A percentile compares a stretch with the other conserved stretches of the same genome.
These are phyloP conservation scores for Cetraspora pellucida DNA, from an alignment of 192 early-diverging fungal species.

Conservation along the genomic window DNA sequence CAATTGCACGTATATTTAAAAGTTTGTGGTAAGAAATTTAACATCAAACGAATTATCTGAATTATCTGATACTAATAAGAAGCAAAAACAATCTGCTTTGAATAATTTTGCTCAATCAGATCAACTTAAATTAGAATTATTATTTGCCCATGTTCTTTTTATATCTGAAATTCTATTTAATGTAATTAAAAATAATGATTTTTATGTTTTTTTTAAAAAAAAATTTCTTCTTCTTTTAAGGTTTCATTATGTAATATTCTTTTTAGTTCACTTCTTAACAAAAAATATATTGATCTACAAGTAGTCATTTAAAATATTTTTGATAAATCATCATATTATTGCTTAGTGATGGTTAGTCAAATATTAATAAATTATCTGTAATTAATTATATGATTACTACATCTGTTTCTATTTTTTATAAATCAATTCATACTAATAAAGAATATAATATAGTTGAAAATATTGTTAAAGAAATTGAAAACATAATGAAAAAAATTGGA, in stretches of 20 bases:
- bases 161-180: background rate
- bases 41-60: background rate
- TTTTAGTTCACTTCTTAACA: background rate
- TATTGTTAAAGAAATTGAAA: background rate
- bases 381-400: too few species aligned
- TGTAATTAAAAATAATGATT: background rate
- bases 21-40: background rate
- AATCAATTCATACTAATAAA: constrained; percentile 8
- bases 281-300: background rate
- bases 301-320: background rate
- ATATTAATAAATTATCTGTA: too few species aligned
- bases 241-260: background rate
- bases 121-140: background rate
- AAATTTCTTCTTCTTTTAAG: background rate
- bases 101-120: background rate
- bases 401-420: too few species aligned
- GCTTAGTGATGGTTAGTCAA: too few species aligned
- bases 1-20: background rate
- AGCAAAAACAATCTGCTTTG: background rate
- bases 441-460: background rate
- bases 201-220: constrained; percentile 3
- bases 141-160: background rate
- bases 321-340: background rate
- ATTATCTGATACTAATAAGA: background rate
- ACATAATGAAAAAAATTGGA: background rate